Conservation (phyloP, 2,329 filamentous ascomycete genomes). For the Cordyceps javanica region DNA sequence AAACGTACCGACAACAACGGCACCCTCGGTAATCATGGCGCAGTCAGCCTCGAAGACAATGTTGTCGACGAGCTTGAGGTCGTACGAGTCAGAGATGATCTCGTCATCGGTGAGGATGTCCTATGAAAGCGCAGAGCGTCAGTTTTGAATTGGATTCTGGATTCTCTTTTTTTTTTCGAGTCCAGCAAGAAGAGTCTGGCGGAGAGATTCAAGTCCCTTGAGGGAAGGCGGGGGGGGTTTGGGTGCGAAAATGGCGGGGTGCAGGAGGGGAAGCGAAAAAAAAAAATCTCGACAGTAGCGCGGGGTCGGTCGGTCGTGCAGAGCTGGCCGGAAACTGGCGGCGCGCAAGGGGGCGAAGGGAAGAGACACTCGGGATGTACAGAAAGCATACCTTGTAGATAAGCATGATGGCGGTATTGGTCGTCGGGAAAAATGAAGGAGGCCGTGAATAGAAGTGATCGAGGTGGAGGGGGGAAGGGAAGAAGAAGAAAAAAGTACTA, state of each 20-base stretch:
- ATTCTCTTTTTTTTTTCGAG: background rate
- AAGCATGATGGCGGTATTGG: conserved; percentile 14
- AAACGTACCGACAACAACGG: conserved; percentile 63
- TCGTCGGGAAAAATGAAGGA: background rate
- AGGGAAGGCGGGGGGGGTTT: background rate
- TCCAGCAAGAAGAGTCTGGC: background rate
- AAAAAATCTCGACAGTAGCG: background rate
- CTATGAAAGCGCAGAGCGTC: conserved; percentile 39
- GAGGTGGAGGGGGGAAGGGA: conserved; percentile 1
- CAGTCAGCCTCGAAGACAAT: conserved; percentile 89
- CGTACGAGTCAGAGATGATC: conserved; percentile 93
- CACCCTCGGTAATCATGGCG: conserved; percentile 76
- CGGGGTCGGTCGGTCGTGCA: background rate
- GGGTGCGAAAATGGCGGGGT: conserved; percentile 5
- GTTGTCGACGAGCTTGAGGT: conserved; percentile 72
- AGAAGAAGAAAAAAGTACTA: background rate
- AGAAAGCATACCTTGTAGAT: conserved; percentile 14
- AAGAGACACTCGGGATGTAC: too few relatives aligned
- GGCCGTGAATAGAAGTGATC: background rate
- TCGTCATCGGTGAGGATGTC: conserved; percentile 87
- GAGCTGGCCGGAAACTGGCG: background rate
- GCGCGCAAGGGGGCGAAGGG: too few relatives aligned
- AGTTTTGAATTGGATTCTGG: background rate
- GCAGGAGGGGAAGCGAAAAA: conserved; percentile 4
- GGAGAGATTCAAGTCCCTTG: background rate